These are phyloP conservation scores for Termitomyces heimii DNA, from an alignment of 768 basidiomycete species.

Conservation along the genomic window DNA sequence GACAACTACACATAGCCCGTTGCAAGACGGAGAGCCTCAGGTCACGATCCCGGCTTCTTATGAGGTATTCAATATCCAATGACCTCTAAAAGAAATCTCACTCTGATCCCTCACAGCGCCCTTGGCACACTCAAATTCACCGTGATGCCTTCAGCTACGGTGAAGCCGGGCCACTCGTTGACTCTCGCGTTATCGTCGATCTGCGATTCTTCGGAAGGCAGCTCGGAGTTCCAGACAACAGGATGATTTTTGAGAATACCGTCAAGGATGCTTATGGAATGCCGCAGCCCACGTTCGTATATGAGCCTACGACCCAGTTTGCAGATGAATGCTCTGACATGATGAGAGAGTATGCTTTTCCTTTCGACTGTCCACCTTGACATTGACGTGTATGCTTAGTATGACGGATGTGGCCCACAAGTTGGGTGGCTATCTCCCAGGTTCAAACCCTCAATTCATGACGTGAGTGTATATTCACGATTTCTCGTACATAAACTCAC, in stretches of 20 bases:
- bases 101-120: conserved; percentile 7
- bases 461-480: background rate
- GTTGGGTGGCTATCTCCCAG: background rate
- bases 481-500: no score
- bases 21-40: background rate
- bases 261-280: background rate
- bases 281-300: background rate
- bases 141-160: conserved; percentile 31
- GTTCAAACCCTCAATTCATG: background rate
- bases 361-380: background rate
- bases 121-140: conserved; percentile 29
- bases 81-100: no score
- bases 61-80: background rate
- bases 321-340: background rate
- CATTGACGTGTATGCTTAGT: background rate
- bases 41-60: background rate
- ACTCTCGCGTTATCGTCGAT: conserved; percentile 25
- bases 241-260: background rate
- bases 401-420: background rate
- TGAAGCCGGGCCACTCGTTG: conserved; percentile 20
- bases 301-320: background rate
- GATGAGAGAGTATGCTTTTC: background rate
- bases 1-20: background rate
- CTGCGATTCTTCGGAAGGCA: background rate
- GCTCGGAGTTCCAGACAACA: background rate